phyloP scores from a whole-genome alignment of 805 yeast species.

The Hanseniaspora lindneri region DNA sequence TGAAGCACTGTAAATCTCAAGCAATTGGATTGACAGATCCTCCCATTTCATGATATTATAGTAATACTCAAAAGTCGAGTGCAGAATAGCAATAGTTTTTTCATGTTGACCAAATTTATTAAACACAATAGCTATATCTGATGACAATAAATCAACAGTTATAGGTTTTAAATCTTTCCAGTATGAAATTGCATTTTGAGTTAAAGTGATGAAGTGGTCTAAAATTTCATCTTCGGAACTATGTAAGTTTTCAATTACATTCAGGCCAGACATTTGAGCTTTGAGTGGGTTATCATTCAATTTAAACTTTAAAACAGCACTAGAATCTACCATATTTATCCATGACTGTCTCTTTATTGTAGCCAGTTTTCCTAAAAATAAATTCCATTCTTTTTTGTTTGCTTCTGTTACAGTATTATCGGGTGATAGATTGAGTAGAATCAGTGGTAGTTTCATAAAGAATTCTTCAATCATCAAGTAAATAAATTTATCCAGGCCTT shows the following conservation, averaged over 20 bases:
- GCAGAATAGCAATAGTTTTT: conserved; percentile 51
- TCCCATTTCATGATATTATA: conserved; percentile 58
- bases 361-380: conserved; percentile 7
- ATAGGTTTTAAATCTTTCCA: conserved; percentile 37
- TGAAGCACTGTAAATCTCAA: conserved; percentile 59
- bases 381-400: conserved; percentile 10
- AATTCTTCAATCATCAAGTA: conserved; percentile 3
- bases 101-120: conserved; percentile 45
- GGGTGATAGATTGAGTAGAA: not conserved
- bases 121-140: conserved; percentile 66
- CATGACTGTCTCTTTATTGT: conserved; percentile 10
- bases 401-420: not conserved
- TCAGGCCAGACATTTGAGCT: not conserved
- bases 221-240: conserved; percentile 25
- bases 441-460: not conserved
- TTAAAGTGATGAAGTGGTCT: conserved; percentile 38
- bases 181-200: conserved; percentile 32
- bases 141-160: conserved; percentile 58
- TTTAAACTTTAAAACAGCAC: not conserved
- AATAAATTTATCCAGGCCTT: not conserved
- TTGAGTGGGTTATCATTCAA: not conserved
- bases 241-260: conserved; percentile 27
- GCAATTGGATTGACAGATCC: conserved; percentile 49
- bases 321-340: conserved; percentile 3
- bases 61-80: conserved; percentile 58